Evolutionary conservation across 805 yeast species (phyloP).

Genomic region (Ascoidea asiatica): DNA sequence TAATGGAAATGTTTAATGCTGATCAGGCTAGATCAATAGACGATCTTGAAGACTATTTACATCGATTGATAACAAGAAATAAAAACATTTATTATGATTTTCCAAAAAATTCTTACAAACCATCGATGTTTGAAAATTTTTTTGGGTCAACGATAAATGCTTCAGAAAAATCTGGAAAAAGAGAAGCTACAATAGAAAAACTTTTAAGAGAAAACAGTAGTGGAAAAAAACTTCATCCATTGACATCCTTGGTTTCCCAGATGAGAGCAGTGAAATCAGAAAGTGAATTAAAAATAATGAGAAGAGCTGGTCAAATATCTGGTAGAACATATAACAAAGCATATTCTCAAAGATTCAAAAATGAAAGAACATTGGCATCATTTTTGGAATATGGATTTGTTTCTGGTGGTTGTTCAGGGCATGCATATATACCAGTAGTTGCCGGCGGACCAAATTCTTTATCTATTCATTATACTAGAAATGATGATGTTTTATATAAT

Average conservation of each 20-base stretch:
- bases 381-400: constrained; percentile 73
- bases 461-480: constrained; percentile 87
- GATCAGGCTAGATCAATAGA: constrained; percentile 51
- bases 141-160: constrained; percentile 11
- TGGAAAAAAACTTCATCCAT: constrained; percentile 27
- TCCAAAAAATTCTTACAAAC: constrained; percentile 14
- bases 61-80: constrained; percentile 32
- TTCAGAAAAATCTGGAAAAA: constrained; percentile 13
- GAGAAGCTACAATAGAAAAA: constrained; percentile 16
- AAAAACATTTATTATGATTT: constrained; percentile 44
- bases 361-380: constrained; percentile 71
- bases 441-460: constrained; percentile 88
- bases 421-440: constrained; percentile 91
- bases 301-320: constrained; percentile 71
- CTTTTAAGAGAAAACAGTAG: constrained; percentile 13
- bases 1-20: constrained; percentile 73
- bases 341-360: constrained; percentile 46
- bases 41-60: constrained; percentile 27
- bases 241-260: constrained; percentile 27
- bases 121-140: constrained; percentile 17
- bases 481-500: constrained; percentile 65
- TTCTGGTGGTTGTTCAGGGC: constrained; percentile 76
- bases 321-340: constrained; percentile 79
- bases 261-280: constrained; percentile 63
- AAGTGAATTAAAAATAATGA: constrained; percentile 67